Evolutionary conservation across 2,329 filamentous ascomycete genomes (phyloP).

Genomic region (Alternaria gansuensis): DNA sequence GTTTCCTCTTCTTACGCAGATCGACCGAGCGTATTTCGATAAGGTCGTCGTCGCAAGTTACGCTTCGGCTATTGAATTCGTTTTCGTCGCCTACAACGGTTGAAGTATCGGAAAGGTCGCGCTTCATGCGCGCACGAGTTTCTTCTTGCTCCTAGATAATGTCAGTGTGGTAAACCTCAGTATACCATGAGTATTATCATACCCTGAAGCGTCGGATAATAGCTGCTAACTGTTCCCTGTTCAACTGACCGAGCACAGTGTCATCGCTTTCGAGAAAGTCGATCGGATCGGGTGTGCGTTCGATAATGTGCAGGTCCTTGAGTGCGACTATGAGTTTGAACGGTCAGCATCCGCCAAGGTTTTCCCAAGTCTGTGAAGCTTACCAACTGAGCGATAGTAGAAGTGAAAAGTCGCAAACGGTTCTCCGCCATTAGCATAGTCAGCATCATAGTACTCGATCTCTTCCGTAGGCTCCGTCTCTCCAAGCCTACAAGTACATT

Average conservation of each 20-base stretch:
- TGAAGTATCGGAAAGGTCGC: slow-evolving; percentile 11
- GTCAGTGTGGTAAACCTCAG: neutral
- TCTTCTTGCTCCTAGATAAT: slow-evolving; percentile 6
- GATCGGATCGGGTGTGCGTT: slow-evolving; percentile 31
- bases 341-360: neutral
- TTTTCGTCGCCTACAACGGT: slow-evolving; percentile 11
- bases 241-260: slow-evolving; percentile 11
- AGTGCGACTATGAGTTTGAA: slow-evolving; percentile 21
- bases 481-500: slow-evolving; percentile 10
- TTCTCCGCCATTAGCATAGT: slow-evolving; percentile 11
- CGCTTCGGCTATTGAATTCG: neutral
- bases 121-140: slow-evolving; percentile 10
- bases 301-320: slow-evolving; percentile 44
- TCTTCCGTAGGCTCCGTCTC: slow-evolving; percentile 6
- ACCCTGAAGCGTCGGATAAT: slow-evolving; percentile 15
- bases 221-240: slow-evolving; percentile 17
- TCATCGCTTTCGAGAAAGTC: slow-evolving; percentile 16
- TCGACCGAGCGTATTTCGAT: slow-evolving; percentile 9
- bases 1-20: slow-evolving; percentile 8
- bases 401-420: slow-evolving; percentile 33
- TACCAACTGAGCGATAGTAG: slow-evolving; percentile 33
- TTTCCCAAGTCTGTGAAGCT: neutral
- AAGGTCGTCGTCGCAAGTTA: slow-evolving; percentile 8
- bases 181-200: neutral
- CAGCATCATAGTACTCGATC: slow-evolving; percentile 17